Percentiles rank a stretch among this genome's conserved stretches.
Conservation (phyloP, 352 stramenopile species). For the Globisporangium orthogonon region DNA sequence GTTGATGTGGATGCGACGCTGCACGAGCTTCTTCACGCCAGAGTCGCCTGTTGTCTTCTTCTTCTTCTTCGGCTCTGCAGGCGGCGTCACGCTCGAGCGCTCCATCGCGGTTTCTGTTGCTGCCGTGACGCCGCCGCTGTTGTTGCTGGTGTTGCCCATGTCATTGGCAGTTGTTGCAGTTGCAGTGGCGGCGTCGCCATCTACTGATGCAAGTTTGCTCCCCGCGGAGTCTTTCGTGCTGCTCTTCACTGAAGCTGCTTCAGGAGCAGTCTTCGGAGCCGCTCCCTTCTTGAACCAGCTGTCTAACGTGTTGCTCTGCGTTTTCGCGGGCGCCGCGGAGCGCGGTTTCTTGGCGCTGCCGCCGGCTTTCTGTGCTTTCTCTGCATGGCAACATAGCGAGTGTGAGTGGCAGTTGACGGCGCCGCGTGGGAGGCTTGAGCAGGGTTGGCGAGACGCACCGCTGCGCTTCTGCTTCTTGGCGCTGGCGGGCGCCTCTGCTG, state of each 20-base stretch:
- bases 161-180: neutral
- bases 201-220: too few species aligned
- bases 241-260: neutral
- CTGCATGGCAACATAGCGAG: neutral
- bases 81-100: slow-evolving; percentile 3
- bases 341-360: slow-evolving; percentile 10
- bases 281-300: slow-evolving; percentile 45
- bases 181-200: neutral
- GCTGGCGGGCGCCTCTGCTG: neutral
- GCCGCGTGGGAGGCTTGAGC: too few species aligned
- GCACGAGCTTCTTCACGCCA: slow-evolving; percentile 42
- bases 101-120: neutral
- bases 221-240: neutral
- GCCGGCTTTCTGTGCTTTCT: neutral
- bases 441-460: neutral
- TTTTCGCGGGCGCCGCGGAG: slow-evolving; percentile 9
- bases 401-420: neutral
- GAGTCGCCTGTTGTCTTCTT: slow-evolving; percentile 9
- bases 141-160: neutral
- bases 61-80: slow-evolving; percentile 6
- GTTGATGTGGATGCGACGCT: slow-evolving; percentile 65
- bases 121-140: neutral
- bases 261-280: slow-evolving; percentile 1
- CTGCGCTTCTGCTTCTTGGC: slow-evolving; percentile 12
- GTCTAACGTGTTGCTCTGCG: slow-evolving; percentile 47